phyloP scores from a whole-genome alignment of 495 filamentous ascomycete species.

The Umbilicaria muhlenbergii region DNA sequence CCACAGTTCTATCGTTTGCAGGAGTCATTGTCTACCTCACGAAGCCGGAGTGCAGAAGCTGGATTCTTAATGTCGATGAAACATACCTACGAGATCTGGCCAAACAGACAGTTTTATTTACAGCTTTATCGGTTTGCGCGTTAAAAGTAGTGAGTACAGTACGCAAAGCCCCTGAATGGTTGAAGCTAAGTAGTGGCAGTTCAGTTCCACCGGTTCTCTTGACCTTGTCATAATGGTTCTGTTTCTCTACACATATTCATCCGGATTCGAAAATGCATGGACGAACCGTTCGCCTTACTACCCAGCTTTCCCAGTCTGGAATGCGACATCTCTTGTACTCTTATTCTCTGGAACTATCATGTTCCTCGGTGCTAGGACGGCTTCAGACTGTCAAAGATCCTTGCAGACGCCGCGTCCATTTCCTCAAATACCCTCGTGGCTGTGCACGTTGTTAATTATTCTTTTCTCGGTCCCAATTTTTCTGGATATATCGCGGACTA shows the following conservation, averaged over 20 bases:
- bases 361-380: conserved; percentile 18
- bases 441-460: not conserved
- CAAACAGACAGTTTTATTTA: conserved; percentile 19
- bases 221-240: too few relatives aligned
- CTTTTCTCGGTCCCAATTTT: not conserved
- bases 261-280: too few relatives aligned
- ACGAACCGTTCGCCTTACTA: too few relatives aligned
- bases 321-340: too few relatives aligned
- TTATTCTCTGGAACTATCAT: too few relatives aligned
- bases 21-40: conserved; percentile 12
- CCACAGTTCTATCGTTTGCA: conserved; percentile 18
- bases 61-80: conserved; percentile 16
- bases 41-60: conserved; percentile 15
- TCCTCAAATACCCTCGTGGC: not conserved
- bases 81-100: conserved; percentile 21
- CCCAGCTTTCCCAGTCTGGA: too few relatives aligned
- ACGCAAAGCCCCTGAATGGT: not conserved
- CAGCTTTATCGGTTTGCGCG: conserved; percentile 20
- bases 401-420: too few relatives aligned
- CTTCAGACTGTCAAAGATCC: conserved; percentile 5
- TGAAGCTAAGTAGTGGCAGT: not conserved
- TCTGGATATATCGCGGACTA: conserved; percentile 2
- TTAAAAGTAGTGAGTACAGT: conserved; percentile 25
- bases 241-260: too few relatives aligned
- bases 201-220: too few relatives aligned